A percentile compares a stretch with the other conserved stretches of the same genome.
Evolutionary conservation across 2,329 filamentous ascomycete genomes (phyloP).

Genomic region (Pseudodiploospora longispora): DNA sequence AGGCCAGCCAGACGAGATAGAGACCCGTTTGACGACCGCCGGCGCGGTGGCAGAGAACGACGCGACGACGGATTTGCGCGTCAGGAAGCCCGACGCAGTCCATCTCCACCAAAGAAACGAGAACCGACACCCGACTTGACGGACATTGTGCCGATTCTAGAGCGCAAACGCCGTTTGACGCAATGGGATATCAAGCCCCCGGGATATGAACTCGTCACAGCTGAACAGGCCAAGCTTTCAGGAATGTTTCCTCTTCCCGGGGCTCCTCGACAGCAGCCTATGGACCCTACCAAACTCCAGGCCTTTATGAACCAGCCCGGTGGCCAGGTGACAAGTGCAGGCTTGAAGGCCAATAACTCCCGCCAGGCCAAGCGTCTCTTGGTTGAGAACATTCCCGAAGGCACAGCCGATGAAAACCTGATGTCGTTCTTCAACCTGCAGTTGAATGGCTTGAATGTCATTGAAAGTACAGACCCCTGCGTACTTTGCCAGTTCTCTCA

Average conservation of each 20-base stretch:
- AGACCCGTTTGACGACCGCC: slow-evolving; percentile 43
- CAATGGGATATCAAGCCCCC: slow-evolving; percentile 99
- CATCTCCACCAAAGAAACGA: slow-evolving; percentile 76
- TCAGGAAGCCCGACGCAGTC: slow-evolving; percentile 59
- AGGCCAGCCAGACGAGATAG: slow-evolving; percentile 50
- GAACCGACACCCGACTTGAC: slow-evolving; percentile 95
- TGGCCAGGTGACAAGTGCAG: slow-evolving; percentile 61
- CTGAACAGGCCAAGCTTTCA: slow-evolving; percentile 96
- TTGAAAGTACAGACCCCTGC: slow-evolving; percentile 77
- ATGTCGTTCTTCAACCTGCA: slow-evolving; percentile 90
- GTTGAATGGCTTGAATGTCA: slow-evolving; percentile 91
- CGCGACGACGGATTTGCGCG: slow-evolving; percentile 30
- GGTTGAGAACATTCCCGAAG: slow-evolving; percentile 70
- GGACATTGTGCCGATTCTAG: slow-evolving; percentile 69
- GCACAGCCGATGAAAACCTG: slow-evolving; percentile 66
- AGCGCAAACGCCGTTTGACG: slow-evolving; percentile 85
- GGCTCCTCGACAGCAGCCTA: slow-evolving; percentile 86
- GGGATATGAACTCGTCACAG: slow-evolving; percentile 95
- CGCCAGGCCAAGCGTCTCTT: slow-evolving; percentile 91
- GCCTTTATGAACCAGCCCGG: slow-evolving; percentile 90
- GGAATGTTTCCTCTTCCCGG: slow-evolving; percentile 98
- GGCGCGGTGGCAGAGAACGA: slow-evolving; percentile 40
- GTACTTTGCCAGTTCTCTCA: slow-evolving; percentile 73
- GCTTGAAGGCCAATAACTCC: slow-evolving; percentile 85
- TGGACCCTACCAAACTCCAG: slow-evolving; percentile 89